phyloP scores from a whole-genome alignment of 2,329 filamentous ascomycete genomes.

The Xylariaceae sp. region DNA sequence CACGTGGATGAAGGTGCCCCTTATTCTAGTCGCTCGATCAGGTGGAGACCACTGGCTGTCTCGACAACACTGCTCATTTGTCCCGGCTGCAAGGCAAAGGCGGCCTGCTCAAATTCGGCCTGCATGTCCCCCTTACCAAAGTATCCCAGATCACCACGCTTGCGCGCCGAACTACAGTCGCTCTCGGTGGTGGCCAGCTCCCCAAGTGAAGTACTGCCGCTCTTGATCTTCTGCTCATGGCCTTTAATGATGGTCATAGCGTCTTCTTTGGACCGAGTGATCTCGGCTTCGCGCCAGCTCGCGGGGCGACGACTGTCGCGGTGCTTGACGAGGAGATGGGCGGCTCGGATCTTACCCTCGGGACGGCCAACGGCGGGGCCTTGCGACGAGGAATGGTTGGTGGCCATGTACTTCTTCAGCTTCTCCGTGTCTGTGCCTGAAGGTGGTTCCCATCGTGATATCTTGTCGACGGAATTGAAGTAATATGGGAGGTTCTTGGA shows the following conservation, averaged over 20 bases:
- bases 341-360: slow-evolving; percentile 86
- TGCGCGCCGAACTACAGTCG: slow-evolving; percentile 92
- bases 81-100: slow-evolving; percentile 83
- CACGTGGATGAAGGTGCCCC: background rate
- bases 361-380: slow-evolving; percentile 36
- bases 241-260: slow-evolving; percentile 71
- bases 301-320: slow-evolving; percentile 79
- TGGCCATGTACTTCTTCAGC: slow-evolving; percentile 91
- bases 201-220: slow-evolving; percentile 65
- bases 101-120: slow-evolving; percentile 94
- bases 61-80: slow-evolving; percentile 85
- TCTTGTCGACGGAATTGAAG: slow-evolving; percentile 82
- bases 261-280: slow-evolving; percentile 84
- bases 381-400: slow-evolving; percentile 66
- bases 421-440: slow-evolving; percentile 82
- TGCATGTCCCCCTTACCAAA: slow-evolving; percentile 97
- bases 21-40: slow-evolving; percentile 68
- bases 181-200: slow-evolving; percentile 86
- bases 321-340: slow-evolving; percentile 93
- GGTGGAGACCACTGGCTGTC: slow-evolving; percentile 88
- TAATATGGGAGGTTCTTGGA: slow-evolving; percentile 99
- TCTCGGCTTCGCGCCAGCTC: slow-evolving; percentile 88
- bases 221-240: slow-evolving; percentile 73
- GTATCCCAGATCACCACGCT: slow-evolving; percentile 90
- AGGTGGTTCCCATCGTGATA: slow-evolving; percentile 94